phyloP scores from a whole-genome alignment of 192 early-diverging fungal species.

The Coemansia sp. region DNA sequence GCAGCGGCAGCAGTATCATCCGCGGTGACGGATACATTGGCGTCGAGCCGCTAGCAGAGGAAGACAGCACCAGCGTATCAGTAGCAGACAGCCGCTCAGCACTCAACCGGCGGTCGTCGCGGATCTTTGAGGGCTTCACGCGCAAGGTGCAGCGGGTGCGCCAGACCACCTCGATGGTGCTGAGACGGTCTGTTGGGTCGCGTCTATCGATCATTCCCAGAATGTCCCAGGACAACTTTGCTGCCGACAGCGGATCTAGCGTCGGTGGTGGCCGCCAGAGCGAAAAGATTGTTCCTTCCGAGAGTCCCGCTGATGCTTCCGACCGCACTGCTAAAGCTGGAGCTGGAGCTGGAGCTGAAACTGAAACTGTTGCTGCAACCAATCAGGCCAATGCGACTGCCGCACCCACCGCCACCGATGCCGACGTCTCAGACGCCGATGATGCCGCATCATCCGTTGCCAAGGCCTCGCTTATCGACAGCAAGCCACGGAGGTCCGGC shows the following conservation, averaged over 20 bases:
- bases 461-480: slow-evolving; percentile 6
- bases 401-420: background rate
- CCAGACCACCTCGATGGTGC: slow-evolving; percentile 52
- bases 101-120: slow-evolving; percentile 40
- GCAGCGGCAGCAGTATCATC: background rate
- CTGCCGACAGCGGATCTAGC: background rate
- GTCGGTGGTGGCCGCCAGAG: background rate
- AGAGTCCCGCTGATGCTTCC: background rate
- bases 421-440: background rate
- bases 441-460: background rate
- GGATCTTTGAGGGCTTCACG: slow-evolving; percentile 34
- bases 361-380: slow-evolving; percentile 3
- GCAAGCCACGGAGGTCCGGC: slow-evolving; percentile 10
- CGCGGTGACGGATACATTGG: background rate
- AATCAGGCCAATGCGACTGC: background rate
- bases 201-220: slow-evolving; percentile 21
- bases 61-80: background rate
- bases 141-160: slow-evolving; percentile 50
- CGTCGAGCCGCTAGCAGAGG: slow-evolving; percentile 6
- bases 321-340: background rate
- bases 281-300: background rate
- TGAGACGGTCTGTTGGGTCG: slow-evolving; percentile 43
- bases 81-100: background rate
- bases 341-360: background rate
- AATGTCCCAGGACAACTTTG: slow-evolving; percentile 10